Percentiles rank a stretch among this genome's conserved stretches.
Evolutionary conservation across 2,329 filamentous ascomycete genomes (phyloP).

Genomic region (Fusarium redolens): DNA sequence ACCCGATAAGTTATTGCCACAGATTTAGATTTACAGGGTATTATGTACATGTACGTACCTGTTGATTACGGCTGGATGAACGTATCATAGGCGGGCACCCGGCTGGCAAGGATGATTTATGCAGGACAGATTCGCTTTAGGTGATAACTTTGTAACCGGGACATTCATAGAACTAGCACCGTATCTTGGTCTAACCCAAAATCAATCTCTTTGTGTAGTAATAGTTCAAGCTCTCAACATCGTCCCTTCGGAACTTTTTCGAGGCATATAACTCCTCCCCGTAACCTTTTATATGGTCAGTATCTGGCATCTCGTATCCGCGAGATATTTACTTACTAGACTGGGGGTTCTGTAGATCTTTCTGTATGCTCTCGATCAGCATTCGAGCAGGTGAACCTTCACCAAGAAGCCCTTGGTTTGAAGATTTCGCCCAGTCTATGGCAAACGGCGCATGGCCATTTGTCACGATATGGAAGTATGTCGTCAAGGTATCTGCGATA

Average conservation of each 20-base stretch:
- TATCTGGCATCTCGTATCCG: no score
- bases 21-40: not conserved
- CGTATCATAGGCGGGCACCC: not conserved
- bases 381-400: not conserved
- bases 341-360: not conserved
- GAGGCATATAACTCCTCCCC: not conserved
- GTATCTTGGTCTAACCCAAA: not conserved
- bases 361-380: not conserved
- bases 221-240: not conserved
- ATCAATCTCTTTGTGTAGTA: not conserved
- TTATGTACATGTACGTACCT: not conserved
- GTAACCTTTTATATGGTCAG: not conserved
- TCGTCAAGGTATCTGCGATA: not conserved
- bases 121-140: fast-evolving
- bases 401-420: not conserved
- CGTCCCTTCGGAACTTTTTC: not conserved
- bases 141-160: fast-evolving
- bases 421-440: not conserved
- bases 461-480: not conserved
- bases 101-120: fast-evolving
- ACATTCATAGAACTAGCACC: fast-evolving
- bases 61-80: not conserved
- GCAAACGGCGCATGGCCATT: not conserved
- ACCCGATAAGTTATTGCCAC: no score
- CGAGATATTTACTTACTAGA: not conserved